Evolutionary conservation across 306 rosid genomes (phyloP).

Genomic region (Carpinus fangiana): DNA sequence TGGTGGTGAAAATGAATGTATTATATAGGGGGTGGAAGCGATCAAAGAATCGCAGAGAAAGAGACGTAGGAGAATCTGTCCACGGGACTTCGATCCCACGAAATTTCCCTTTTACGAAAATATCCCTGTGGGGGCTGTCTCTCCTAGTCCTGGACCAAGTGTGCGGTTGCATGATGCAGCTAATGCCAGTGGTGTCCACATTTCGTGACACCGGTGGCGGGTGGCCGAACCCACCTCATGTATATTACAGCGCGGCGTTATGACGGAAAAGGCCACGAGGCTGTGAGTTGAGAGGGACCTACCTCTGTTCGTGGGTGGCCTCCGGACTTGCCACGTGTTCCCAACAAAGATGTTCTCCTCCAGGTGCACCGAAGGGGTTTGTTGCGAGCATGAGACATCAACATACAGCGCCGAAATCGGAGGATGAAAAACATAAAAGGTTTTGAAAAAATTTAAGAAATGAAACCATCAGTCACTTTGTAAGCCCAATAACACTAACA

Average conservation of each 20-base stretch:
- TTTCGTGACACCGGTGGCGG: background rate
- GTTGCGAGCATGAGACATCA: no score
- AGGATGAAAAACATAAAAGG: no score
- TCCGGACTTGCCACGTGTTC: background rate
- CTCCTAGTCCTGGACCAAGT: constrained; percentile 25
- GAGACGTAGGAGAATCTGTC: constrained; percentile 5
- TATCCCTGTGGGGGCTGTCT: background rate
- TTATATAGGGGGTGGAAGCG: background rate
- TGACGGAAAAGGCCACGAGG: constrained; percentile 8
- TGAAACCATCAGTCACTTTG: no score
- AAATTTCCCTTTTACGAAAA: constrained; percentile 16
- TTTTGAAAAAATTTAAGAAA: no score
- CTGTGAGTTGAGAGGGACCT: background rate
- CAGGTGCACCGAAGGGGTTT: background rate
- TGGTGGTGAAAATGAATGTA: background rate
- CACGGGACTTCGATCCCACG: no score
- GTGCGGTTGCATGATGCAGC: constrained; percentile 44
- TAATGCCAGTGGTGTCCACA: constrained; percentile 25
- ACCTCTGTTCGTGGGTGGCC: background rate
- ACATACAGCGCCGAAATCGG: no score
- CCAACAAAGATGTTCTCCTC: background rate
- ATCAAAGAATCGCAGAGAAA: constrained; percentile 5
- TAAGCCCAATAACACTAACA: no score
- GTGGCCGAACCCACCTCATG: background rate
- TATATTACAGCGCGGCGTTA: background rate